These are phyloP conservation scores for Panellus pusillus DNA, from an alignment of 768 basidiomycete genomes.

Conservation along the genomic window DNA sequence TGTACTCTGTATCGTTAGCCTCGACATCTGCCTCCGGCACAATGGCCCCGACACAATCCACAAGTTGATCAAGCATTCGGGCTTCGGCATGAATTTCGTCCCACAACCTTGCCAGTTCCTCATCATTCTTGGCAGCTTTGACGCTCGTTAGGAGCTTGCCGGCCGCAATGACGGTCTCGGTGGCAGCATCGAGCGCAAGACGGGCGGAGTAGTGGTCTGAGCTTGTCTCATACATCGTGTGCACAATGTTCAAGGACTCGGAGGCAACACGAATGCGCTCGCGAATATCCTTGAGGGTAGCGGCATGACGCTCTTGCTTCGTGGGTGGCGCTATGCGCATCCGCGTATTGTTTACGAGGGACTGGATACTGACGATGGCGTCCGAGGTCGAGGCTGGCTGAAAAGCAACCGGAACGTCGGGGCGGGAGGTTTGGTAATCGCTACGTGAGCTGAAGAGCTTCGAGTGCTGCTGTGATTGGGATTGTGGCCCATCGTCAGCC, in stretches of 20 bases:
- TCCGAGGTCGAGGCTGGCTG: slow-evolving; percentile 8
- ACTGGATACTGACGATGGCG: slow-evolving; percentile 7
- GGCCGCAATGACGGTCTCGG: slow-evolving; percentile 6
- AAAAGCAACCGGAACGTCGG: slow-evolving; percentile 8
- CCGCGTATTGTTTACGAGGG: slow-evolving; percentile 1
- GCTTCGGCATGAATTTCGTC: slow-evolving; percentile 11
- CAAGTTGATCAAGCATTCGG: slow-evolving; percentile 9
- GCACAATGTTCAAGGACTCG: background rate
- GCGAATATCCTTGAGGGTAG: slow-evolving; percentile 8
- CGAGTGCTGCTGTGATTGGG: slow-evolving; percentile 15
- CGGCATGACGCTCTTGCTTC: slow-evolving; percentile 10
- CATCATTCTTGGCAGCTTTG: slow-evolving; percentile 9
- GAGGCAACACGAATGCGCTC: slow-evolving; percentile 11
- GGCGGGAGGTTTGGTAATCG: slow-evolving; percentile 8
- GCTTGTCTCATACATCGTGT: slow-evolving; percentile 2
- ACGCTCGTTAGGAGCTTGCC: slow-evolving; percentile 14
- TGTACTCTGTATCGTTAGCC: background rate
- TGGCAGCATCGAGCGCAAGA: slow-evolving; percentile 12
- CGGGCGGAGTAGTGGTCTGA: slow-evolving; percentile 9
- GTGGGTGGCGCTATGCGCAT: slow-evolving; percentile 6
- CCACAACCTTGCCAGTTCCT: slow-evolving; percentile 5
- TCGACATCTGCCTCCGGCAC: slow-evolving; percentile 5
- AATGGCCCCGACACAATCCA: slow-evolving; percentile 12
- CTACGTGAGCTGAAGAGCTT: slow-evolving; percentile 15
- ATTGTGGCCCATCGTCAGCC: slow-evolving; percentile 7